Evolutionary conservation across 192 early-diverging fungal species (phyloP).

Genomic region (Coemansia aciculifera): DNA sequence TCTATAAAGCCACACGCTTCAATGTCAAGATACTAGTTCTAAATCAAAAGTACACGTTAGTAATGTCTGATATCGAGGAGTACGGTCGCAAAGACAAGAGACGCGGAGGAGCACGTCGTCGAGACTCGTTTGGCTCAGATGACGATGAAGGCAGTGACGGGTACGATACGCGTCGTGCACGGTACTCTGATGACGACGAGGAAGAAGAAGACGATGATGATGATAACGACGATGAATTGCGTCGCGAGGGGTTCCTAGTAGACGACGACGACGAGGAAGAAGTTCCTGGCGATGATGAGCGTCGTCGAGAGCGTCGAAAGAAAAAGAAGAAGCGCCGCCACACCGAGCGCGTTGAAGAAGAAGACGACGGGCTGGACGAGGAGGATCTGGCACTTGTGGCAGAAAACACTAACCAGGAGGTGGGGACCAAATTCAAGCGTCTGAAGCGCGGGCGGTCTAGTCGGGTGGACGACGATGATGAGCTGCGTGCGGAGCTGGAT

Average conservation of each 20-base stretch:
- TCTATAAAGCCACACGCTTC: neutral
- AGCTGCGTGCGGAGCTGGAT: slow-evolving; percentile 39
- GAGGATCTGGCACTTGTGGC: slow-evolving; percentile 92
- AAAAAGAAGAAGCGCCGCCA: slow-evolving; percentile 32
- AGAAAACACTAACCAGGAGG: slow-evolving; percentile 76
- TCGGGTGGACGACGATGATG: slow-evolving; percentile 44
- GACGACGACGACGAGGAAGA: slow-evolving; percentile 71
- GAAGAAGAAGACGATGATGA: slow-evolving; percentile 67
- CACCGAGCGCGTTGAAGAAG: slow-evolving; percentile 29
- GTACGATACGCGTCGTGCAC: slow-evolving; percentile 33
- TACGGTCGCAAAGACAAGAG: slow-evolving; percentile 5
- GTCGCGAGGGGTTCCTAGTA: slow-evolving; percentile 70
- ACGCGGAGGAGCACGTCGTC: slow-evolving; percentile 13
- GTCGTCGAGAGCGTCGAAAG: slow-evolving; percentile 52
- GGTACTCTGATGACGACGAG: slow-evolving; percentile 52
- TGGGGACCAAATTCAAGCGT: slow-evolving; percentile 62
- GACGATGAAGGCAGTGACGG: slow-evolving; percentile 60
- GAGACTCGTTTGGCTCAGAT: slow-evolving; percentile 35
- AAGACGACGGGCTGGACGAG: slow-evolving; percentile 73
- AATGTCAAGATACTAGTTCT: neutral
- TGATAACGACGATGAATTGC: slow-evolving; percentile 62
- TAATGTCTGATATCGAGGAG: slow-evolving; percentile 46
- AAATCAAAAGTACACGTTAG: neutral
- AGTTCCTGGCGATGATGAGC: slow-evolving; percentile 58
- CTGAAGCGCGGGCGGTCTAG: slow-evolving; percentile 75